Base-by-base conservation (phyloP, 2,329 filamentous ascomycete genomes). In the Pseudogymnoascus sp. region DNA sequence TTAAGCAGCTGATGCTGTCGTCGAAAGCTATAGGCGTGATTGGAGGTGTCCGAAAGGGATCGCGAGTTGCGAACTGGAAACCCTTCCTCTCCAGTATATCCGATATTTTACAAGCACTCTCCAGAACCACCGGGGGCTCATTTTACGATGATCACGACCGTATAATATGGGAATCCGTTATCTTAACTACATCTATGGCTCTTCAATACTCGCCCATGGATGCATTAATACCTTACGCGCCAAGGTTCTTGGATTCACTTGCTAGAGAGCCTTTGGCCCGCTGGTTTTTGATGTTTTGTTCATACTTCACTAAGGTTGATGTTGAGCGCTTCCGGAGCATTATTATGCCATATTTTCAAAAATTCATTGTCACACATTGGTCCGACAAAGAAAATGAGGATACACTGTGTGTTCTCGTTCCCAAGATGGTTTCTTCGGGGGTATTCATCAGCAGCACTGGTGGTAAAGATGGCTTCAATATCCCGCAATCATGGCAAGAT, bases 231-330 rank as follows among this genome's bases (percentile, higher is more conserved):
- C 84, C 90, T 0, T 82, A 84, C 38, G 82, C 93, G 63, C 82
- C 84, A 14, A 76, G 84, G 3, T 80, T 96, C 53, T 83, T 85
- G 72, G 84, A 88, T 36, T 78, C 79, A 3, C 77, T 96, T 59
- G 86, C 84, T 3, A 82, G 83, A 61, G 85, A 89, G 50, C 81
- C 82, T 0, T 82, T 93, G 70, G 84, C 88, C 70, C 76, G 76
- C 61, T 88, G 87, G 78, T 97, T 96, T 73, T 82, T 97, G 46
- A 83, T 87, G 0, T 96, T 97, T 74, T 97, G 91, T 75, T 88
- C 88, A 12, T 87, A 90, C 61, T 87, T 95, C 68, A 88, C 90
- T 0, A 84, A 91, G 62, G 79, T 96, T 37, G 87, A 92, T 53
- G 73, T 82, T 1, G 84, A 88, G 62, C 84, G 90, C 40, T 99